Evolutionary conservation across 2,329 filamentous ascomycete genomes (phyloP).

Genomic region (Colletotrichum filicis): DNA sequence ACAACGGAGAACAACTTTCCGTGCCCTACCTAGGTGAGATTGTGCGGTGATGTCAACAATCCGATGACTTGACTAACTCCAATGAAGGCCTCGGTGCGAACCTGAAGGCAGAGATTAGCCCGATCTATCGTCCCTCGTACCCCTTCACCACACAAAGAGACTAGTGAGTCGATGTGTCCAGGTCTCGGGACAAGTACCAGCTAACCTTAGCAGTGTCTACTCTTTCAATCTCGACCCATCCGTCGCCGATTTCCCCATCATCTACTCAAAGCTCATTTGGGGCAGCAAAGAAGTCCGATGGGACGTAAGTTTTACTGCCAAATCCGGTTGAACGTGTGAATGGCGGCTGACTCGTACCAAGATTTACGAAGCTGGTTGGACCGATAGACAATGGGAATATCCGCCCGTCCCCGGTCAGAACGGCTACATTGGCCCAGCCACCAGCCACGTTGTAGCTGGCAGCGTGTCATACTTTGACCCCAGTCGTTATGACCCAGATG

Average conservation of each 20-base stretch:
- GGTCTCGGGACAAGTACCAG: accelerated
- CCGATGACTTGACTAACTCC: not conserved
- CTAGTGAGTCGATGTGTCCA: not conserved
- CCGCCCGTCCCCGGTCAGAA: slow-evolving; percentile 50
- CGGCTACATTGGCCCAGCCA: slow-evolving; percentile 54
- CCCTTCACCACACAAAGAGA: slow-evolving; percentile 26
- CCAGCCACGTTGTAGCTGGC: slow-evolving; percentile 44
- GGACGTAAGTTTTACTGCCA: slow-evolving; percentile 5
- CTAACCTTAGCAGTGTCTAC: slow-evolving; percentile 4
- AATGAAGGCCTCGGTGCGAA: slow-evolving; percentile 38
- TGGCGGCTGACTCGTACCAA: not conserved
- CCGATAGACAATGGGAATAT: slow-evolving; percentile 52
- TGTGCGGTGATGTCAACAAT: no score
- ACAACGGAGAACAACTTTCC: slow-evolving; percentile 45
- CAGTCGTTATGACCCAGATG: slow-evolving; percentile 46
- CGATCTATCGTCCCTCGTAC: slow-evolving; percentile 35
- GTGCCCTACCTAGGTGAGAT: slow-evolving; percentile 46
- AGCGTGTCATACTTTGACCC: slow-evolving; percentile 44
- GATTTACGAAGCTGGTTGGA: slow-evolving; percentile 53
- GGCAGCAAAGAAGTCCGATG: slow-evolving; percentile 36
- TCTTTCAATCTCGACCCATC: slow-evolving; percentile 34
- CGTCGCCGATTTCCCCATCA: slow-evolving; percentile 35
- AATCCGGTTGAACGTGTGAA: accelerated
- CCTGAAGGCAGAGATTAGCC: slow-evolving; percentile 37
- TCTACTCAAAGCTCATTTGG: slow-evolving; percentile 35